Conservation (phyloP, 768 basidiomycete genomes). For the Lyophyllum shimeji region DNA sequence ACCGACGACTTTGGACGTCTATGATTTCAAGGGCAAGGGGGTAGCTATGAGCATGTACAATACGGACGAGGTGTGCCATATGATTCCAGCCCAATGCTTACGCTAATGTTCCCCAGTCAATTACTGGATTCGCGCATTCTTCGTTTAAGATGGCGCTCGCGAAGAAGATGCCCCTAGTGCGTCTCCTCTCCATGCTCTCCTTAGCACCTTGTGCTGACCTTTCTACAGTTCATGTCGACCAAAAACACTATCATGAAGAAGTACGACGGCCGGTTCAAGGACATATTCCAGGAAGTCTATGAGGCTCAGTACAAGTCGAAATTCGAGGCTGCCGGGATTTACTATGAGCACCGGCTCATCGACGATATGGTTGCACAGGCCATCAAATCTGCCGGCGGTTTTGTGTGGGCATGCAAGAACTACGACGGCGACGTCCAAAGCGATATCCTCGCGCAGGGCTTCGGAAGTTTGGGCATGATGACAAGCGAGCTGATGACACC, state of each 20-base stretch:
- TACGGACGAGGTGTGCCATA: constrained; percentile 74
- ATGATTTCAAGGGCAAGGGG: constrained; percentile 90
- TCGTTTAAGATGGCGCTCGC: constrained; percentile 94
- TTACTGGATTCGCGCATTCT: constrained; percentile 93
- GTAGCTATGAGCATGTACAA: constrained; percentile 99
- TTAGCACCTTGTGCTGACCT: neutral
- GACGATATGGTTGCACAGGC: constrained; percentile 99
- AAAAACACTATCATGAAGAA: constrained; percentile 98
- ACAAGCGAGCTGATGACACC: constrained; percentile 94
- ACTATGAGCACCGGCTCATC: constrained; percentile 96
- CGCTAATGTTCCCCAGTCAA: constrained; percentile 52
- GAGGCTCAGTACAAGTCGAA: constrained; percentile 70
- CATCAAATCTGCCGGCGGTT: constrained; percentile 95
- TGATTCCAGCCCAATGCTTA: neutral
- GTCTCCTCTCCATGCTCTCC: constrained; percentile 12
- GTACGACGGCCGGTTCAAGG: constrained; percentile 99
- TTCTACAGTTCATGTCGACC: constrained; percentile 85
- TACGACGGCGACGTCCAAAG: constrained; percentile 88
- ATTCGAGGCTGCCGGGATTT: constrained; percentile 72
- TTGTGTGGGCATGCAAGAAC: constrained; percentile 75
- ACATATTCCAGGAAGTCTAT: constrained; percentile 97
- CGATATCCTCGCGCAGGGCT: constrained; percentile 97
- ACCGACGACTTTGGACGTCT: constrained; percentile 74
- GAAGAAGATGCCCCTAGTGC: constrained; percentile 77
- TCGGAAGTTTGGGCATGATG: constrained; percentile 98